phyloP scores from a whole-genome alignment of 805 yeast genomes.

The Monosporozyma siamensis region DNA sequence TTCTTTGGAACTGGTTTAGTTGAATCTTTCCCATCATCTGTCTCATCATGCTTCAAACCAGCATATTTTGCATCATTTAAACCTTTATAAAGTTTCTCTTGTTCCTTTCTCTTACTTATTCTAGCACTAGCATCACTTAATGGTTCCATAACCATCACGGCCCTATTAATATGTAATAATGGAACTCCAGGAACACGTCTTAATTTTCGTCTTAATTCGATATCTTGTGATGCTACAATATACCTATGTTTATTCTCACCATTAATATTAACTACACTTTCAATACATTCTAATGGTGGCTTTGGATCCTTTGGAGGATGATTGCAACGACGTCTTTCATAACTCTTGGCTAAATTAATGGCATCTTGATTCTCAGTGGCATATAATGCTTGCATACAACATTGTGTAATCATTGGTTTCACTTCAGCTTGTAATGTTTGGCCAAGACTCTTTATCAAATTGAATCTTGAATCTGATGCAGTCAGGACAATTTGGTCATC shows the following conservation, averaged over 20 bases:
- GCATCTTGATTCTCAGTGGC: conserved; percentile 62
- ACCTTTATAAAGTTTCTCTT: conserved; percentile 63
- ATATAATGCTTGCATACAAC: conserved; percentile 84
- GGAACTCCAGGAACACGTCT: conserved; percentile 87
- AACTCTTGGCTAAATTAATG: conserved; percentile 67
- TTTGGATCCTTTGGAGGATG: conserved; percentile 59
- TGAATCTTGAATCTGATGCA: conserved; percentile 59
- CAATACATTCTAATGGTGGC: conserved; percentile 67
- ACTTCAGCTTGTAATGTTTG: conserved; percentile 77
- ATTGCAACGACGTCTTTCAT: conserved; percentile 89
- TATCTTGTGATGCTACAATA: conserved; percentile 77
- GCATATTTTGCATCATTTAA: conserved; percentile 54
- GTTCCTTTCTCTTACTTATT: conserved; percentile 45
- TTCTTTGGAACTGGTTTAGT: conserved; percentile 42
- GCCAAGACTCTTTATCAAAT: conserved; percentile 69
- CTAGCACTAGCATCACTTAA: conserved; percentile 59
- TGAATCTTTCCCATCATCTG: conserved; percentile 9
- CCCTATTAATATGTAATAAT: conserved; percentile 71
- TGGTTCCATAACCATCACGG: conserved; percentile 96
- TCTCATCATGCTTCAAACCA: conserved; percentile 32
- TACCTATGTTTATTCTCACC: conserved; percentile 87
- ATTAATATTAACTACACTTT: conserved; percentile 55
- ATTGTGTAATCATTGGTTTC: conserved; percentile 90
- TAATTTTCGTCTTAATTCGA: conserved; percentile 54
- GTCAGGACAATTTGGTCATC: conserved; percentile 71